Conservation (phyloP, 208 protist genomes). For the Trypanosoma grayi region DNA sequence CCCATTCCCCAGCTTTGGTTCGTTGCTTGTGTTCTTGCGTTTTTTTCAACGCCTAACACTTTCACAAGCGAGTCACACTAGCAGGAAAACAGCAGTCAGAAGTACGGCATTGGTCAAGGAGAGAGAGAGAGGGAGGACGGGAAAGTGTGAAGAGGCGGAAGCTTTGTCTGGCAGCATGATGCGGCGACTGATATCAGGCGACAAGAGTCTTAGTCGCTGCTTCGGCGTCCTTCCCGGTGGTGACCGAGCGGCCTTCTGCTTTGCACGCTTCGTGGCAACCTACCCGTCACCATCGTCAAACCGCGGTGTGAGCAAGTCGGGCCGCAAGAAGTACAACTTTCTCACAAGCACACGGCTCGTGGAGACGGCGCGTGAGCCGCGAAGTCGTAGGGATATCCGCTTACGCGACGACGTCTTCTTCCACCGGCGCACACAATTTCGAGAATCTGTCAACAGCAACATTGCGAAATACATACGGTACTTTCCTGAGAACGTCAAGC, state of each 20-base stretch:
- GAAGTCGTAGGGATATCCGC: conserved; percentile 26
- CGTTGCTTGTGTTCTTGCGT: conserved; percentile 21
- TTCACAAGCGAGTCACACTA: background rate
- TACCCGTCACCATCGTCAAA: conserved; percentile 43
- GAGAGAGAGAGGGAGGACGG: background rate
- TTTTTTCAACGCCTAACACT: conserved; percentile 14
- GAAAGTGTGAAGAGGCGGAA: background rate
- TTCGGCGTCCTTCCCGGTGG: too few species aligned
- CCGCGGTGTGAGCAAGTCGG: background rate
- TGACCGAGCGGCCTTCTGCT: background rate
- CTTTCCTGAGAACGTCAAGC: conserved; percentile 49
- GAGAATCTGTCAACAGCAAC: conserved; percentile 35
- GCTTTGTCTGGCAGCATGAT: background rate
- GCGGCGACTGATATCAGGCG: background rate
- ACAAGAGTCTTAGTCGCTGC: background rate
- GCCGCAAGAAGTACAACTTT: conserved; percentile 79
- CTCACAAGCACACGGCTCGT: conserved; percentile 63
- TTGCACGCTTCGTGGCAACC: conserved; percentile 27
- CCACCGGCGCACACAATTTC: conserved; percentile 32
- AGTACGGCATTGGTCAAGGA: background rate
- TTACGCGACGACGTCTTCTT: conserved; percentile 48
- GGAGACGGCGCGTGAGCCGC: conserved; percentile 6
- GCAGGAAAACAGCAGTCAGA: background rate
- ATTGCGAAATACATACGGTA: conserved; percentile 70
- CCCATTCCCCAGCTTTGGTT: too few species aligned